phyloP scores from a whole-genome alignment of 495 filamentous ascomycete genomes.

The Elasticomyces elasticus region DNA sequence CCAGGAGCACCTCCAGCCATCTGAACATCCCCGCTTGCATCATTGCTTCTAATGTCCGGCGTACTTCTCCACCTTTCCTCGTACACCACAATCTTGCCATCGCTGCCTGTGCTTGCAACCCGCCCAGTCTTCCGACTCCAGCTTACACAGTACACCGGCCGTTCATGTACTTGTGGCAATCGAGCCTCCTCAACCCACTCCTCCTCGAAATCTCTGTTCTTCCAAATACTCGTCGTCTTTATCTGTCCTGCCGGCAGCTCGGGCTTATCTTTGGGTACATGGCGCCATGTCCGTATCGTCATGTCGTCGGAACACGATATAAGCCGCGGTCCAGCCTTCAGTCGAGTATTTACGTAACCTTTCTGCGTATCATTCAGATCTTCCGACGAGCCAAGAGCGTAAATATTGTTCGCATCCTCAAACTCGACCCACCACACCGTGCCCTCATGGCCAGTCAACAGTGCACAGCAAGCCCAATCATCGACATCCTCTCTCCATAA shows the following conservation, averaged over 20 bases:
- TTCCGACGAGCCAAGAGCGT: slow-evolving; percentile 26
- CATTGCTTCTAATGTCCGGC: slow-evolving; percentile 29
- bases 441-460: slow-evolving; percentile 60
- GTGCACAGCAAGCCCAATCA: slow-evolving; percentile 86
- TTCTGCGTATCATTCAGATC: slow-evolving; percentile 32
- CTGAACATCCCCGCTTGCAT: slow-evolving; percentile 8
- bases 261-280: slow-evolving; percentile 46
- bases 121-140: slow-evolving; percentile 71
- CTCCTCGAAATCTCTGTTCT: slow-evolving; percentile 59
- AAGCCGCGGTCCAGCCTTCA: slow-evolving; percentile 53
- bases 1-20: slow-evolving; percentile 2
- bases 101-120: slow-evolving; percentile 73
- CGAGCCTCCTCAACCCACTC: slow-evolving; percentile 64
- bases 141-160: slow-evolving; percentile 66
- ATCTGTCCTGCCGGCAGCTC: slow-evolving; percentile 30
- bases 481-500: slow-evolving; percentile 84
- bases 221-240: slow-evolving; percentile 70
- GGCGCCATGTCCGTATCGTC: slow-evolving; percentile 67
- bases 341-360: slow-evolving; percentile 28
- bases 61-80: slow-evolving; percentile 39
- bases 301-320: slow-evolving; percentile 70
- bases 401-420: slow-evolving; percentile 44
- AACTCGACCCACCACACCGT: slow-evolving; percentile 89
- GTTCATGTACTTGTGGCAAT: slow-evolving; percentile 64
- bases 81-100: slow-evolving; percentile 77